Conservation (phyloP, 441 rosid species). For the Populus hybrid region DNA sequence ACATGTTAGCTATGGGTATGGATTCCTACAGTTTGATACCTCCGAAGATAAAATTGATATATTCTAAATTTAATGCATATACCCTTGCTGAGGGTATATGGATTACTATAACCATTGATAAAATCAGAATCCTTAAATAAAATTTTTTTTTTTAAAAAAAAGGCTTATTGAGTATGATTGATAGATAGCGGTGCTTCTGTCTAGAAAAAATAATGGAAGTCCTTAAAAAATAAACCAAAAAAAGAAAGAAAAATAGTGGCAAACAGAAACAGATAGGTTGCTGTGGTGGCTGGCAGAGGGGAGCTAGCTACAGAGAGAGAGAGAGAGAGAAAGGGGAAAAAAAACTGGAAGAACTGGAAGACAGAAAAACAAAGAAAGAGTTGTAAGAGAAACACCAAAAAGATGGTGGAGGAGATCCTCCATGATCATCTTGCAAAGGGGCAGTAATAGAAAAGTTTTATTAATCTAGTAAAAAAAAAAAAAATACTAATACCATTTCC, state of each 20-base stretch:
- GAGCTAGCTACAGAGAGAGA: background rate
- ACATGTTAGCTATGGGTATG: background rate
- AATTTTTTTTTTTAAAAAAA: too few relatives aligned
- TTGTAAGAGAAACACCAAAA: constrained; percentile 20
- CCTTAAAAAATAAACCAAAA: constrained; percentile 4
- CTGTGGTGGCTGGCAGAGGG: constrained; percentile 38
- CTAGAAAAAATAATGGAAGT: background rate
- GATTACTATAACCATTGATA: too few relatives aligned
- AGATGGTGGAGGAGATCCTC: constrained; percentile 51
- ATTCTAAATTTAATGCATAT: background rate
- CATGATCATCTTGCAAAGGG: constrained; percentile 65
- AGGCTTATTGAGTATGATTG: too few relatives aligned
- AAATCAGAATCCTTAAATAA: background rate
- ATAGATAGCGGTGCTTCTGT: background rate
- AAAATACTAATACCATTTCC: constrained; percentile 1
- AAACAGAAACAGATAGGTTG: constrained; percentile 17
- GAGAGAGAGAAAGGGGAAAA: constrained; percentile 6
- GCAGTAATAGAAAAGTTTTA: constrained; percentile 43
- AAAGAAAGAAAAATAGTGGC: constrained; percentile 7
- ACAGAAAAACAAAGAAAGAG: constrained; percentile 20
- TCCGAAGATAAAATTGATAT: too few relatives aligned
- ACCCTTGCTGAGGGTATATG: too few relatives aligned
- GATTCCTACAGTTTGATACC: too few relatives aligned
- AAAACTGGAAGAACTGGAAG: background rate
- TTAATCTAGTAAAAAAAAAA: background rate